A percentile compares a stretch with the other conserved stretches of the same genome.
Conservation (phyloP, 257 asterid species). For the Haberlea rhodopensis region DNA sequence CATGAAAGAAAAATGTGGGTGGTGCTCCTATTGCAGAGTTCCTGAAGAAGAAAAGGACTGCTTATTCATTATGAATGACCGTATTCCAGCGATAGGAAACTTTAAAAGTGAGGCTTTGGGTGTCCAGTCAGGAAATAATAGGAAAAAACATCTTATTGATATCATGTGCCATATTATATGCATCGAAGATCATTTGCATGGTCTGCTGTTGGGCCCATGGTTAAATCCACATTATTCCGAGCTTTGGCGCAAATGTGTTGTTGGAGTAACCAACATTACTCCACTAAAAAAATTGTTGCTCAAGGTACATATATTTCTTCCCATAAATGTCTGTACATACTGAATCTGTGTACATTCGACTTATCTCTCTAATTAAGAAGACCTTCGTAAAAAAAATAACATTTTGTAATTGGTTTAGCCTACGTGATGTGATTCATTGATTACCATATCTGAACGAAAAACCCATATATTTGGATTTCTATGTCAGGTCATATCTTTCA, state of each 20-base stretch:
- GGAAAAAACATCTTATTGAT: constrained; percentile 71
- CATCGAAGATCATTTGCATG: constrained; percentile 78
- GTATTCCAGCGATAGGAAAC: constrained; percentile 47
- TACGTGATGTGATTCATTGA: not conserved
- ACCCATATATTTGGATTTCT: not conserved
- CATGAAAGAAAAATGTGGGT: constrained; percentile 84
- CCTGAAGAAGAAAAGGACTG: constrained; percentile 72
- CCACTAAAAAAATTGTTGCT: constrained; percentile 55
- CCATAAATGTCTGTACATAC: not conserved
- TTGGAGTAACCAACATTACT: constrained; percentile 43
- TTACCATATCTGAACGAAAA: not conserved
- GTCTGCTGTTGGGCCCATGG: constrained; percentile 93
- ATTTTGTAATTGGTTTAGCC: not conserved
- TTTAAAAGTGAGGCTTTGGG: constrained; percentile 57
- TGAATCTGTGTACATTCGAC: constrained; percentile 17
- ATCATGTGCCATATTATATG: constrained; percentile 64
- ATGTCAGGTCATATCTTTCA: constrained; percentile 8
- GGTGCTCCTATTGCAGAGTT: constrained; percentile 79
- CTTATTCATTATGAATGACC: constrained; percentile 53
- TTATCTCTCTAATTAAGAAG: constrained; percentile 11
- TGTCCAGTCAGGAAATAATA: constrained; percentile 34
- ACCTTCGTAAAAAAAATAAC: not conserved
- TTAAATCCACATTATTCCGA: constrained; percentile 66
- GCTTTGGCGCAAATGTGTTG: constrained; percentile 63
- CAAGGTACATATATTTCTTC: constrained; percentile 42